Conservation (phyloP, 768 basidiomycete species). For the Agaricus subrufescens region DNA sequence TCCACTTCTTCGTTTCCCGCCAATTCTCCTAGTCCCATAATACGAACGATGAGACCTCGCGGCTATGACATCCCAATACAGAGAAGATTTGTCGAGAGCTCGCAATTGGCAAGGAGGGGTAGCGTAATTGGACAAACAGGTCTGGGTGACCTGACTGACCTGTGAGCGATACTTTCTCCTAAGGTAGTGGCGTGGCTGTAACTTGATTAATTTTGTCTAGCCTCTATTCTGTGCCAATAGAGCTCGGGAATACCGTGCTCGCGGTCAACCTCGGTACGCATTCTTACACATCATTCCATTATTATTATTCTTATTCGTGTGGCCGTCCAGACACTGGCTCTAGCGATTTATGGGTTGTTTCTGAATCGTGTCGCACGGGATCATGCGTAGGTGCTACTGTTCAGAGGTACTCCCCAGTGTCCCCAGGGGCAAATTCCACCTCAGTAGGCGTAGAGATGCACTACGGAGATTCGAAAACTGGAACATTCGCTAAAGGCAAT, state of each 20-base stretch:
- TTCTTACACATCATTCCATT: background rate
- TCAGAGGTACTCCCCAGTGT: constrained; percentile 35
- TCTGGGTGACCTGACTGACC: constrained; percentile 31
- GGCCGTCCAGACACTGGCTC: constrained; percentile 57
- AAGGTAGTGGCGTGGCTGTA: background rate
- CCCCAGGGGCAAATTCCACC: constrained; percentile 27
- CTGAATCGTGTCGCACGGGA: constrained; percentile 38
- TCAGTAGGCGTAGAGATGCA: constrained; percentile 32
- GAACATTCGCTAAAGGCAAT: constrained; percentile 54
- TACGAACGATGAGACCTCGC: background rate
- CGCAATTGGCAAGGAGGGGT: constrained; percentile 18
- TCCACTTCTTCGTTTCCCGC: constrained; percentile 15
- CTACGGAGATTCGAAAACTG: constrained; percentile 69
- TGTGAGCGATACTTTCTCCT: constrained; percentile 18
- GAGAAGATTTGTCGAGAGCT: constrained; percentile 14
- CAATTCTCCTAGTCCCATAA: background rate
- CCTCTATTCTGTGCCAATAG: constrained; percentile 32
- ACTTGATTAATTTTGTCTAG: constrained; percentile 13
- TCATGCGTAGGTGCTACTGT: constrained; percentile 33
- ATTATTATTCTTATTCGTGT: background rate
- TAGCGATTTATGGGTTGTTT: constrained; percentile 65
- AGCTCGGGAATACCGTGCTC: constrained; percentile 23
- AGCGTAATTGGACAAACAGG: constrained; percentile 28
- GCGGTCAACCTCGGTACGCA: constrained; percentile 27
- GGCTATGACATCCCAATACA: constrained; percentile 20